phyloP scores from a whole-genome alignment of 495 filamentous ascomycete species.

The Penicillium ochrochloron region DNA sequence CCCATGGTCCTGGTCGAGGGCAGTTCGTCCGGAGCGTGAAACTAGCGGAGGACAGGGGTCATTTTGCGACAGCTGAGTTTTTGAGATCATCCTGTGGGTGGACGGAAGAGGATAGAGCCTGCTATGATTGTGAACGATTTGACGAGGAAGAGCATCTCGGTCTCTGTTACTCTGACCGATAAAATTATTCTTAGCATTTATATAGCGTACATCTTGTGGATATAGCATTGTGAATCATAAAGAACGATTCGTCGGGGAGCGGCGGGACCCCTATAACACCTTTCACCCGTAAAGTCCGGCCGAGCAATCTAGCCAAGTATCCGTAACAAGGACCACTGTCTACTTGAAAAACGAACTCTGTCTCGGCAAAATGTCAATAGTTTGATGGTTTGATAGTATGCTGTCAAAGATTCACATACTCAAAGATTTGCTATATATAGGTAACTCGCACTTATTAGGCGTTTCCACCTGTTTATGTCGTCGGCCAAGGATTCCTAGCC shows the following conservation, averaged over 20 bases:
- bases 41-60: background rate
- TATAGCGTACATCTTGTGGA: background rate
- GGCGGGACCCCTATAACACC: too few species aligned
- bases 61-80: background rate
- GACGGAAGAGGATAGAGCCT: background rate
- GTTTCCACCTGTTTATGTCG: too few species aligned
- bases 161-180: background rate
- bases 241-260: background rate
- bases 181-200: background rate
- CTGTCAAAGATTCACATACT: too few species aligned
- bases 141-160: background rate
- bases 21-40: background rate
- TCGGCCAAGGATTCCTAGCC: too few species aligned
- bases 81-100: background rate
- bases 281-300: too few species aligned
- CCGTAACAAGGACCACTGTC: too few species aligned
- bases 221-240: background rate
- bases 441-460: too few species aligned
- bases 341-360: too few species aligned
- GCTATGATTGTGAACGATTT: background rate
- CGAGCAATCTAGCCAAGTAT: too few species aligned
- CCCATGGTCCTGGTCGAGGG: background rate
- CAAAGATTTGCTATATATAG: too few species aligned
- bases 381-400: too few species aligned
- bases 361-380: too few species aligned